Evolutionary conservation across 441 rosid species (phyloP), one percentile per base, ranked within the genome.

Genomic region (Bruguiera hainesii): DNA sequence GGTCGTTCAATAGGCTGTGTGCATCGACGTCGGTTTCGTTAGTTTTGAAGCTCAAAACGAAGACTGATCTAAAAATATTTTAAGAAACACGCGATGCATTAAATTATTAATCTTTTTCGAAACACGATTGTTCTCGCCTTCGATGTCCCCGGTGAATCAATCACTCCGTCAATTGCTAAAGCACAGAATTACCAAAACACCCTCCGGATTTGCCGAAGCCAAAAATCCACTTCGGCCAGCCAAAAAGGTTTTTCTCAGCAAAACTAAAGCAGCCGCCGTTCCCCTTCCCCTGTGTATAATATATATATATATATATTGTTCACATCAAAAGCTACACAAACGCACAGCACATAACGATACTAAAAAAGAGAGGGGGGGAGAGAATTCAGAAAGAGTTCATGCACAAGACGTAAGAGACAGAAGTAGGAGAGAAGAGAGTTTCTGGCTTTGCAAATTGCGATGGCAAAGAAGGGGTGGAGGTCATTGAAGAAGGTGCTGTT

Each of bases 401-500:
- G 46, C 46, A 2, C 11, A 37, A 37, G 46, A 42, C 4, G 13
- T 13, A 42, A 13, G 26, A 56, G 60, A 60, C 39, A 61, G 10
- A 23, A 73, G 56, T 71, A 60, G 62, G 18, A 25, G 28, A 9
- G 57, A 23, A 25, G 28, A 9, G 57, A 23, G 60, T 3, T 42
- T 42, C 3, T 42, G 48, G 48, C 3, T 42, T 11, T 42, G 48
- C 48, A 13, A 42, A 46, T 19, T 53, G 42, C 68, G 52, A 71
- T 50, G 68, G 73, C 61, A 59, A 75, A 61, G 76, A 76, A 67
- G 61, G 56, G 37, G 20, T 30, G 26, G 46, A 65, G 77, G 76
- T 73, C 61, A 1, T 65, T 73, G 68, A 69, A 72, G 71, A 81
- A 81, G 77, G 80, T 73, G 63, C 64, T 70, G 74, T 60, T 71